A percentile compares a stretch with the other conserved stretches of the same genome.
These are phyloP conservation scores for Colletotrichum somersetense DNA, from an alignment of 2,329 filamentous ascomycete species.

Conservation along the genomic window DNA sequence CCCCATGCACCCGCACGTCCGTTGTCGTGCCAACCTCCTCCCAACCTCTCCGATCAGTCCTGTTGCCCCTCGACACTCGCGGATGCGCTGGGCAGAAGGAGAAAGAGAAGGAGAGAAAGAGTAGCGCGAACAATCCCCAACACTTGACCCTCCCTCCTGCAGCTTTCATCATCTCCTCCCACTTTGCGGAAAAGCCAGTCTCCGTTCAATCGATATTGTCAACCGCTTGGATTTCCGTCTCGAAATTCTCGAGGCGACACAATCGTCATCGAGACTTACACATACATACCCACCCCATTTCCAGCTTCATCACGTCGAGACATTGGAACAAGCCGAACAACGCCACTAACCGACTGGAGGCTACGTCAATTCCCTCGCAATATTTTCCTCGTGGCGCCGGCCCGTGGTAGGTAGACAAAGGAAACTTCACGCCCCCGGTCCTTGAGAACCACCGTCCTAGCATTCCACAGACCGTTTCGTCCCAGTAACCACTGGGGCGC, in stretches of 20 bases:
- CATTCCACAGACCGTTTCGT: conserved; percentile 31
- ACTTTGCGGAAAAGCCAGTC: conserved; percentile 20
- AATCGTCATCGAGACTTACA: conserved; percentile 17
- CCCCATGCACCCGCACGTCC: neutral
- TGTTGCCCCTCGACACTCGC: conserved; percentile 42
- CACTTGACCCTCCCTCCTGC: conserved; percentile 15
- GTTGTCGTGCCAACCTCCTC: conserved; percentile 33
- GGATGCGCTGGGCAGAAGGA: conserved; percentile 33
- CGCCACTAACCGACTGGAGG: conserved; percentile 7
- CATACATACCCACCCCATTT: neutral
- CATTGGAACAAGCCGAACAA: conserved; percentile 4
- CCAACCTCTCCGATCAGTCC: conserved; percentile 36
- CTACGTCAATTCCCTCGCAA: conserved; percentile 13
- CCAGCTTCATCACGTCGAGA: neutral
- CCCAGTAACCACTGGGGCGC: conserved; percentile 32
- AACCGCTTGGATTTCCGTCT: neutral
- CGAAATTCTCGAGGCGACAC: neutral
- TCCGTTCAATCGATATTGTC: conserved; percentile 4
- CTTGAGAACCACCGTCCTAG: conserved; percentile 11
- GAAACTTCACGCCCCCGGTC: conserved; percentile 16
- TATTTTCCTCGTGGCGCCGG: conserved; percentile 30
- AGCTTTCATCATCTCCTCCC: conserved; percentile 8
- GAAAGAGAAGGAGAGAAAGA: neutral
- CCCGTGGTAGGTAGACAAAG: conserved; percentile 32
- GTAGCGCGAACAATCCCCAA: neutral